Evolutionary conservation across 2,329 filamentous ascomycete species (phyloP), one percentile per base, ranked within the genome.

Genomic region (Zymoseptoria passerinii): DNA sequence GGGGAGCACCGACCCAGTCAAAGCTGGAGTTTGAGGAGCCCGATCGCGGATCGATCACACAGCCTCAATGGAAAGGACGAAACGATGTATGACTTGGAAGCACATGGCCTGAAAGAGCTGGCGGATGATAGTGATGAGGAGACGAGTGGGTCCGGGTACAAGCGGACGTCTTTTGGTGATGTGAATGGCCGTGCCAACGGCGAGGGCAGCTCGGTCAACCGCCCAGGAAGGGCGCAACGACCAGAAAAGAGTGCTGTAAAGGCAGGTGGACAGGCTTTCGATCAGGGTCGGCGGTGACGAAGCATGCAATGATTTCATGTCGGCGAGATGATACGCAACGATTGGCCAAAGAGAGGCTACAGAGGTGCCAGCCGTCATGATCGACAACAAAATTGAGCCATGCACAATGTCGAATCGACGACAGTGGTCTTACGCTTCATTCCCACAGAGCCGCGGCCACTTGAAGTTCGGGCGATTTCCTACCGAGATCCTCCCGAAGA

Each of bases 81-180:
- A 23, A 96, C 97, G 73, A 87, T 86, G 9, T 96, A 96, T 68
- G 92, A 97, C 67, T 85, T 94, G 61, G 92, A 96, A 71, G 85
- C 88, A 50, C 81, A 81, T 49, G 58, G 58, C 19, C 78, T 97
- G 52, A 83, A 84, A 13, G 90, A 96, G 66, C 77, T 96, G 48
- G 81, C 87, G 1, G 88, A 92, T 64, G 89, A 94, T 62, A 88
- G 82, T 65, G 87, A 89, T 28, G 86, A 86, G 55, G 84, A 85
- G 23, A 63, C 58, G 16, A 60, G 63, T 6, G 58, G 57, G 4
- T 67, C 63, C 16, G 65, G 65, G 35, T 63, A 65, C 23, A 72
- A 72, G 59, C 58, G 71, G 28, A 72, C 71, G 55, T 69, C 66
- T 56, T 73, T 72, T 57, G 70, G 70, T 53, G 66, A 70, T 19